phyloP scores from a whole-genome alignment of 306 rosid genomes.

The Prunus fruticosa region DNA sequence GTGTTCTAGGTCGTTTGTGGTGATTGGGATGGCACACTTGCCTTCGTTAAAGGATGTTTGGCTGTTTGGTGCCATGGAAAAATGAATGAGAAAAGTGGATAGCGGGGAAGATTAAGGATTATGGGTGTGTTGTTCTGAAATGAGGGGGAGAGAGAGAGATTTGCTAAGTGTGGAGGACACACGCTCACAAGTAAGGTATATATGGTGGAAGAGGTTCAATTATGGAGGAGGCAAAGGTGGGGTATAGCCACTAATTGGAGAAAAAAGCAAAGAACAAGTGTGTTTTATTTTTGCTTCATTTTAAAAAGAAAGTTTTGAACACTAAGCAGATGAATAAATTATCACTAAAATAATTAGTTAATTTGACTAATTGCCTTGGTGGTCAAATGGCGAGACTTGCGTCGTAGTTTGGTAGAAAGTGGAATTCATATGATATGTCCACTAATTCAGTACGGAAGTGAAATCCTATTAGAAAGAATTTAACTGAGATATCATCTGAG shows the following conservation, averaged over 20 bases:
- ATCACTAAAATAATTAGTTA: not conserved
- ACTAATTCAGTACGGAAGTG: not conserved
- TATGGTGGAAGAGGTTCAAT: slow-evolving; percentile 42
- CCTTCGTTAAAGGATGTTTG: slow-evolving; percentile 30
- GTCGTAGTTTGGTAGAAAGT: not conserved
- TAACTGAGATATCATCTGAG: not conserved
- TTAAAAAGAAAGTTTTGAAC: not conserved
- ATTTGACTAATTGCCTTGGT: not conserved
- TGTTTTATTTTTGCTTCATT: not conserved
- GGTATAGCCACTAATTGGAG: slow-evolving; percentile 13
- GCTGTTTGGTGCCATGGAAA: slow-evolving; percentile 40
- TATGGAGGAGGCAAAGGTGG: slow-evolving; percentile 41
- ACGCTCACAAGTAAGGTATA: slow-evolving; percentile 58
- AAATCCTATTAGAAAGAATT: not conserved
- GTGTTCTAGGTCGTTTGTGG: slow-evolving; percentile 46
- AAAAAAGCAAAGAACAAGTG: not conserved
- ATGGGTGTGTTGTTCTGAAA: not conserved
- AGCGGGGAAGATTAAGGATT: slow-evolving; percentile 1
- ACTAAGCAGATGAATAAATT: not conserved
- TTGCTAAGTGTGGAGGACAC: slow-evolving; percentile 77
- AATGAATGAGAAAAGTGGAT: not conserved
- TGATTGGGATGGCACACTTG: slow-evolving; percentile 30
- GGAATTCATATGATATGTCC: not conserved
- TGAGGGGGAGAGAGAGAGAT: slow-evolving; percentile 6
- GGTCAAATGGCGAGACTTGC: not conserved